These are phyloP conservation scores for Colletotrichum australisinense DNA, from an alignment of 2,329 filamentous ascomycete genomes.

Conservation along the genomic window DNA sequence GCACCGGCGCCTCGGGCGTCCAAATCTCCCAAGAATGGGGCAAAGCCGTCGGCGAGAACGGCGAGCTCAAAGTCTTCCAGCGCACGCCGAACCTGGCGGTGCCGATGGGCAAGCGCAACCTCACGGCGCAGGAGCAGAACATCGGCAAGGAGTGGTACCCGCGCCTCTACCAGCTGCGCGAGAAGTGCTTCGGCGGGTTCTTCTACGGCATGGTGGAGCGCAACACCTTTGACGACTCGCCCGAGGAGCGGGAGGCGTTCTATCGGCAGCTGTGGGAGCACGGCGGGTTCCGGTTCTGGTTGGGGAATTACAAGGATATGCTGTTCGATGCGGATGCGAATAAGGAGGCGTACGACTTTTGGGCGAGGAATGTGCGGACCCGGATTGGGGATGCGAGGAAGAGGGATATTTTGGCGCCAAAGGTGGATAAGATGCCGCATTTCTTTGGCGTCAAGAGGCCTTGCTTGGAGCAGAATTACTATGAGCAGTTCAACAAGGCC, in stretches of 20 bases:
- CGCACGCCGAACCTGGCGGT: slow-evolving; percentile 74
- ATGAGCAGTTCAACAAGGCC: slow-evolving; percentile 58
- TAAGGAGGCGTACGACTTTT: slow-evolving; percentile 65
- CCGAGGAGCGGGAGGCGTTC: slow-evolving; percentile 59
- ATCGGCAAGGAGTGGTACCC: slow-evolving; percentile 55
- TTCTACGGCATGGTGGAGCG: slow-evolving; percentile 65
- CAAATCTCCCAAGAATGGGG: slow-evolving; percentile 73
- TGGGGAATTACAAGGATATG: slow-evolving; percentile 65
- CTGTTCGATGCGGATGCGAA: slow-evolving; percentile 60
- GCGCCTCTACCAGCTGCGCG: slow-evolving; percentile 63
- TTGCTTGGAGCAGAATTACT: slow-evolving; percentile 56
- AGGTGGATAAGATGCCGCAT: slow-evolving; percentile 56
- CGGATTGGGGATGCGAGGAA: slow-evolving; percentile 61
- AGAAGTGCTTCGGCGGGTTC: slow-evolving; percentile 67
- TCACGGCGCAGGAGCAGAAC: slow-evolving; percentile 61
- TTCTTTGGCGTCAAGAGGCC: slow-evolving; percentile 65
- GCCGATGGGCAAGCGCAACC: slow-evolving; percentile 59
- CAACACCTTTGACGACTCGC: slow-evolving; percentile 65
- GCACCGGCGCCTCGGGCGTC: slow-evolving; percentile 73
- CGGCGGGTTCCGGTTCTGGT: slow-evolving; percentile 68
- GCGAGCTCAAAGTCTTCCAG: slow-evolving; percentile 70
- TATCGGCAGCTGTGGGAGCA: slow-evolving; percentile 61
- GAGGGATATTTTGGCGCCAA: slow-evolving; percentile 63
- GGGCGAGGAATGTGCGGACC: slow-evolving; percentile 61
- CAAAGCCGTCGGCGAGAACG: slow-evolving; percentile 52